Conservation (phyloP, 371 early-diverging fungal species). For the Mortierella sp. region DNA sequence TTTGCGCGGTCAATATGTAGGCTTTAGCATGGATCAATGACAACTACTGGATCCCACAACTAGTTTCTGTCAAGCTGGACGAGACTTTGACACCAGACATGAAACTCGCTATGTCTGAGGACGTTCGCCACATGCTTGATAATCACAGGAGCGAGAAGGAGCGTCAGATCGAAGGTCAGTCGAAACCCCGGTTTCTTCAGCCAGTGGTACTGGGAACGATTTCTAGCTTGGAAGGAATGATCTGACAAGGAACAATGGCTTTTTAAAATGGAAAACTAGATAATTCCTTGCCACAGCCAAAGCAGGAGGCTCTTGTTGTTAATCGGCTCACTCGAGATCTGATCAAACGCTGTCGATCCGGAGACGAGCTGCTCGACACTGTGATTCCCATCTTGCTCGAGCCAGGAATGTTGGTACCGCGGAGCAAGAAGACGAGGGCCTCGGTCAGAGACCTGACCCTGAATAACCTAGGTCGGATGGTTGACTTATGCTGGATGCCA, state of each 20-base stretch:
- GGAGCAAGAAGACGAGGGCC: slow-evolving; percentile 37
- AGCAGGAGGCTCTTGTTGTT: slow-evolving; percentile 22
- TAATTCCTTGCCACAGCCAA: slow-evolving; percentile 30
- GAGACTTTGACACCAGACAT: slow-evolving; percentile 37
- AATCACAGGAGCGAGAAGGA: slow-evolving; percentile 18
- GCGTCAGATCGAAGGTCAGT: slow-evolving; percentile 41
- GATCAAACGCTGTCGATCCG: slow-evolving; percentile 44
- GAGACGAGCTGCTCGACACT: slow-evolving; percentile 28
- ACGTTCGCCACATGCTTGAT: slow-evolving; percentile 32
- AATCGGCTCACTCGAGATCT: slow-evolving; percentile 30
- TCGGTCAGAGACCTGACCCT: slow-evolving; percentile 39
- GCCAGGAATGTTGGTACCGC: slow-evolving; percentile 50
- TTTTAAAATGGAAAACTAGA: slow-evolving; percentile 1
- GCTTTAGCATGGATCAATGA: slow-evolving; percentile 52
- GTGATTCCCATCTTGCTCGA: slow-evolving; percentile 39
- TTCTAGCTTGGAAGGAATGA: too few relatives aligned
- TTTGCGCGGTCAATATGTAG: background rate
- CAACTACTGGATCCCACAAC: slow-evolving; percentile 51
- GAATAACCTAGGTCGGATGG: slow-evolving; percentile 25
- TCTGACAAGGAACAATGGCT: background rate
- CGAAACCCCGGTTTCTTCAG: too few relatives aligned
- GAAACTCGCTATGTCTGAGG: slow-evolving; percentile 30
- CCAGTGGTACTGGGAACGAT: too few relatives aligned
- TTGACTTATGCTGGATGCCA: slow-evolving; percentile 47
- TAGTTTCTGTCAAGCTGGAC: slow-evolving; percentile 33